Evolutionary conservation across 1,139 yeast genomes (phyloP), one percentile per base, ranked within the genome.

Genomic region (Candida sanyaensis): DNA sequence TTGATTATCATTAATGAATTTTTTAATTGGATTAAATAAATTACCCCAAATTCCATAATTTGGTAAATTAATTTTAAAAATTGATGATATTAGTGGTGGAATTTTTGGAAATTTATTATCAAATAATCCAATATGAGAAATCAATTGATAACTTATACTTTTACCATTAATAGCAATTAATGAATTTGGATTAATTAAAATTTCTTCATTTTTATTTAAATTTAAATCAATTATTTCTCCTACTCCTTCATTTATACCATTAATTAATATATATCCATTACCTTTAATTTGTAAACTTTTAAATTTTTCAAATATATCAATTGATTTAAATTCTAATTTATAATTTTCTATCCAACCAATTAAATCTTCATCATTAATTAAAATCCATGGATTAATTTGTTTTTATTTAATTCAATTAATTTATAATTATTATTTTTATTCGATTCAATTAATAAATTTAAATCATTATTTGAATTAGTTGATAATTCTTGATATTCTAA

Each of bases 271-370:
- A 5, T 52, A 55, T 0, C 81, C 82, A 23, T 62, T 61, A 0
- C 81, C 81, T 9, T 42, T 30, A 4, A 68, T 58, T 33, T 54
- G 42, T 7, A 63, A 48, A 39, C 71, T 61, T 4, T 54, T 54
- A 47, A 51, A 57, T 26, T 56, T 60, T 6, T 55, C 53, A n/a
- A 68, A 50, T 5, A 56, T 44, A 10, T 49, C 42, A 8, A 42
- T 40, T 5, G 62, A 55, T n/a, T 45, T 44, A 17, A 76, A 45
- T 23, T 61, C 54, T 12, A 74, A 34, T 34, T 41, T 41, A 13
- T 27, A 41, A 5, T 41, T 50, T 46, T 69, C 64, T 42, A 65
- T 63, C 82, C 82, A 78, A 2, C 80, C 80, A 12, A 75, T 61
- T 21, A 78, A 50, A 45, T 61, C 59, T 6, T 65, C 61, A 42